Percentiles rank a stretch among this genome's conserved stretches.
Evolutionary conservation across 2,329 filamentous ascomycete genomes (phyloP).

Genomic region (Fusarium albidum): DNA sequence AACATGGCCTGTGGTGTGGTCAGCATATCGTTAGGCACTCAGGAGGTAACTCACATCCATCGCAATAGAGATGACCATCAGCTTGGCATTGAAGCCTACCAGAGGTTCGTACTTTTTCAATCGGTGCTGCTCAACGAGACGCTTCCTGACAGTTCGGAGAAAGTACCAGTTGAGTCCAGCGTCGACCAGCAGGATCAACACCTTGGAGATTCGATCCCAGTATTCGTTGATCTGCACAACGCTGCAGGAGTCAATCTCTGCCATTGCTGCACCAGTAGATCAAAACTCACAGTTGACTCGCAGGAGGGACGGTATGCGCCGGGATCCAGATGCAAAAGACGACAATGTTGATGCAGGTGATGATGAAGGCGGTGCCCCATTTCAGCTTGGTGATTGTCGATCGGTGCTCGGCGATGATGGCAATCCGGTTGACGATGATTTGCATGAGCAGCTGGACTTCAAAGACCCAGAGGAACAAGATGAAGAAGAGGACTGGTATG

Average conservation of each 20-base stretch:
- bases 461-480: constrained; percentile 52
- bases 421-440: constrained; percentile 64
- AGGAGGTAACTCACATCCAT: constrained; percentile 52
- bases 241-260: constrained; percentile 19
- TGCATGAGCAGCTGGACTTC: constrained; percentile 61
- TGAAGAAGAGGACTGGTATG: constrained; percentile 46
- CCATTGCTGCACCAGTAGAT: fast-evolving
- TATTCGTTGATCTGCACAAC: constrained; percentile 55
- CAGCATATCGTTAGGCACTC: fast-evolving
- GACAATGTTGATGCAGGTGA: constrained; percentile 59
- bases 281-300: constrained; percentile 44
- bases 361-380: constrained; percentile 54
- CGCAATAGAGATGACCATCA: constrained; percentile 57
- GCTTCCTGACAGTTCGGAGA: constrained; percentile 53
- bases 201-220: constrained; percentile 63
- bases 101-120: constrained; percentile 60
- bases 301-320: constrained; percentile 50
- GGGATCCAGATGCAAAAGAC: constrained; percentile 65
- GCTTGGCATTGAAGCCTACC: constrained; percentile 57
- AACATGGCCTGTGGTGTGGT: constrained; percentile 26
- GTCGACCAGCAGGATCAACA: constrained; percentile 60
- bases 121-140: constrained; percentile 55
- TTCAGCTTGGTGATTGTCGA: constrained; percentile 52
- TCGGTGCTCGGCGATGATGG: constrained; percentile 54
- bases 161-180: constrained; percentile 62